These are phyloP conservation scores for Sphagnum tenellum DNA, from an alignment of 225 moss, liverwort and hornwort genomes.

Conservation along the genomic window DNA sequence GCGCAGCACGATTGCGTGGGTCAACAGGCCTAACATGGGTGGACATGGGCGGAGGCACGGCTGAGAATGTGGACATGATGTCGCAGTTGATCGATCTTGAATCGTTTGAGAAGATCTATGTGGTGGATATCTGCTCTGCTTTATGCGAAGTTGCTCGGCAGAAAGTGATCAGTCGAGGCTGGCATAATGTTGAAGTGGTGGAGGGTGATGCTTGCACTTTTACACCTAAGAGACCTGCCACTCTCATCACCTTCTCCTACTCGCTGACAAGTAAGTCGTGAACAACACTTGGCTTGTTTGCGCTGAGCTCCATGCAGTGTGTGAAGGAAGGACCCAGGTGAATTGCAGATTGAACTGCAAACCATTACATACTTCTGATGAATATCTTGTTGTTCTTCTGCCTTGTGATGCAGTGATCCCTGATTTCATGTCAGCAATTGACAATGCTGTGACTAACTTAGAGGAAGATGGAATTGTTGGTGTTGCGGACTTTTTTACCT, in stretches of 20 bases:
- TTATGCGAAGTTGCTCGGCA: constrained; percentile 42
- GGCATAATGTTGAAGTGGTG: constrained; percentile 46
- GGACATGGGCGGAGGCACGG: constrained; percentile 57
- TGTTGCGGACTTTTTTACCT: constrained; percentile 89
- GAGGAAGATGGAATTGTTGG: constrained; percentile 82
- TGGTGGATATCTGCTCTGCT: constrained; percentile 46
- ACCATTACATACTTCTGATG: no score
- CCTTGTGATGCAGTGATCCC: constrained; percentile 60
- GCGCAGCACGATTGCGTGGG: constrained; percentile 33
- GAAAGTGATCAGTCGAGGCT: constrained; percentile 34
- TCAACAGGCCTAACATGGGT: constrained; percentile 39
- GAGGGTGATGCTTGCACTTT: constrained; percentile 51
- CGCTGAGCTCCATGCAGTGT: no score
- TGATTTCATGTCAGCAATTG: constrained; percentile 75
- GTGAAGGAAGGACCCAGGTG: no score
- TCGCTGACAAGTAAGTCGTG: constrained; percentile 64
- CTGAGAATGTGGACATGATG: constrained; percentile 63
- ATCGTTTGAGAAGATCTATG: constrained; percentile 27
- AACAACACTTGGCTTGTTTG: no score
- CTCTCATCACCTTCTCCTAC: constrained; percentile 92
- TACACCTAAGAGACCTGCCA: constrained; percentile 22
- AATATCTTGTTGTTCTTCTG: no score
- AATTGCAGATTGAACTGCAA: no score
- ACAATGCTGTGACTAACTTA: constrained; percentile 57
- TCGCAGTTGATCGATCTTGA: constrained; percentile 35